Evolutionary conservation across 2,329 filamentous ascomycete species (phyloP), one percentile per base, ranked within the genome.

Genomic region (Chaetomium olivaceum): DNA sequence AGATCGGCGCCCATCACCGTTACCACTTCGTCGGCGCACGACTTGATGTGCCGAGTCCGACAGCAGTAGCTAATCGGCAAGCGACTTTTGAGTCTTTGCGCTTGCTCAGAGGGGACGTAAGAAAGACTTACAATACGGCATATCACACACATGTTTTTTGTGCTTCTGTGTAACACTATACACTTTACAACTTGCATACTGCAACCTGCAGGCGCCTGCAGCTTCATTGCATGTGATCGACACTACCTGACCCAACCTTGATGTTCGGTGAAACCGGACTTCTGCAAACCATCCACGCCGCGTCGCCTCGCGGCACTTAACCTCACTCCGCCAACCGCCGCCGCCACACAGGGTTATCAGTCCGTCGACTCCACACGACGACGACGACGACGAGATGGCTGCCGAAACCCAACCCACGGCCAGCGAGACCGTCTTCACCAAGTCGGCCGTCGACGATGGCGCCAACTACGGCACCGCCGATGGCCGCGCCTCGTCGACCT

Each of bases 81-180:
- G 85, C 85, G 85, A 87, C 85, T 87, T 87, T 87, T 72, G 77
- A 84, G 85, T 87, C 85, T 87, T 87, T 87, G 85, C 85, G 85
- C 83, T 87, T 87, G 85, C 83, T 85, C 72, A 43, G 74, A 72
- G 69, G 79, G 80, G 80, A 80, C 77, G 79, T 76, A 69, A 84
- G 82, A 87, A 87, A 87, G 84, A 86, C 84, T 84, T 75, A 61
- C 50, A 61, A 43, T 23, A 16, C n/a, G 39, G 29, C 25, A 33
- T 39, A 21, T 25, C 59, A 56, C 25, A 39, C 36, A 11, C 12
- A 4, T 39, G 6, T 39, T 39, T 39, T 25, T 14, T 61, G 50
- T 31, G 48, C 50, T 29, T 60, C 54, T 64, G 61, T 57, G 57
- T 63, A 55, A 57, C n/a, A 39, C 31, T 29, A 43, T 21, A 56